Evolutionary conservation across 129 eudicot species (phyloP).

Genomic region (Kitagawia praeruptora): DNA sequence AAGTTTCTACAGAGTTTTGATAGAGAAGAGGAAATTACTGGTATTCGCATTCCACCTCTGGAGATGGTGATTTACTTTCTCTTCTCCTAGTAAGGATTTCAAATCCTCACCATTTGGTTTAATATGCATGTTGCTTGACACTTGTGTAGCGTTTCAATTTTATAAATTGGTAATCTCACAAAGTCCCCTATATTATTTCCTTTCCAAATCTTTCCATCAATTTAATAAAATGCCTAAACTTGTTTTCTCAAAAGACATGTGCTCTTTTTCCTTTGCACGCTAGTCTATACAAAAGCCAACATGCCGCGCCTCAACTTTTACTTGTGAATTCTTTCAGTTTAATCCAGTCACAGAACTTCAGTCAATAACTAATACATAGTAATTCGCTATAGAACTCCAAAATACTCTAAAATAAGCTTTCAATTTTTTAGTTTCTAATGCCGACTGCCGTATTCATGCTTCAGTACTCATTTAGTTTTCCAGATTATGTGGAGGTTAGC

Average conservation of each 20-base stretch:
- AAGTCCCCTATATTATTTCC: not conserved
- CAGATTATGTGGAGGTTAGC: not conserved
- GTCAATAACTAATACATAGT: not conserved
- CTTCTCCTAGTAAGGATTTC: slow-evolving; percentile 44
- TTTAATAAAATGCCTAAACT: not conserved
- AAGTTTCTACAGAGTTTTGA: slow-evolving; percentile 44
- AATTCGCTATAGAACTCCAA: not conserved
- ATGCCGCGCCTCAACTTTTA: not conserved
- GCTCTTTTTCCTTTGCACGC: not conserved
- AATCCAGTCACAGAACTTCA: not conserved
- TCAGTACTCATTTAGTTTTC: not conserved
- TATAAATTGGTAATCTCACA: not conserved
- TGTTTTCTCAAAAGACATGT: not conserved
- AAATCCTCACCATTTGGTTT: slow-evolving; percentile 5
- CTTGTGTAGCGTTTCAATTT: not conserved
- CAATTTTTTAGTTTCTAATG: not conserved
- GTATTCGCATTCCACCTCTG: slow-evolving; percentile 44
- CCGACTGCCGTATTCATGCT: not conserved
- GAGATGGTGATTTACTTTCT: slow-evolving; percentile 67
- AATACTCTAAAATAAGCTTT: not conserved
- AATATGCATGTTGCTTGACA: not conserved
- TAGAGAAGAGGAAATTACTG: slow-evolving; percentile 42
- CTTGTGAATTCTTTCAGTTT: not conserved
- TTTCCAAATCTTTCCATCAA: not conserved
- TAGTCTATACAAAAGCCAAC: not conserved